phyloP scores from a whole-genome alignment of 2,329 filamentous ascomycete species.

The Aureobasidium melanogenum region DNA sequence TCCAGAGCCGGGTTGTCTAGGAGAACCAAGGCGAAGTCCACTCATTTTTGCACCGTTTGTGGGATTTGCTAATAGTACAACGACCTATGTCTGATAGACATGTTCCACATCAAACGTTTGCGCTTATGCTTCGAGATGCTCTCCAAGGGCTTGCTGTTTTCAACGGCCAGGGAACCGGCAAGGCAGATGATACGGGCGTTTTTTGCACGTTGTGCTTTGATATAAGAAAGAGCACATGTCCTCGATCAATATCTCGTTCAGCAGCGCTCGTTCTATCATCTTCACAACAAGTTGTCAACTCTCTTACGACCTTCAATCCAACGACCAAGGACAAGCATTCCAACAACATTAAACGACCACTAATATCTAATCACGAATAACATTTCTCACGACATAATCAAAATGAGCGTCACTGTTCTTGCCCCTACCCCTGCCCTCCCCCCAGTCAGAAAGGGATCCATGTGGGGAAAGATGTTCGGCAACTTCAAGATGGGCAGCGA shows the following conservation, averaged over 20 bases:
- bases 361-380: background rate
- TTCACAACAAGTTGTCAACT: background rate
- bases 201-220: constrained; percentile 12
- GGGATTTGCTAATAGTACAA: constrained; percentile 10
- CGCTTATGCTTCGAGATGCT: constrained; percentile 1
- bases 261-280: constrained; percentile 7
- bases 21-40: background rate
- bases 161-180: constrained; percentile 9
- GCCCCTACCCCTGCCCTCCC: constrained; percentile 10
- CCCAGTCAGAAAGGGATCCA: background rate
- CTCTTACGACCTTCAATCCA: background rate
- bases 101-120: constrained; percentile 5
- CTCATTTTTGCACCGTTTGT: constrained; percentile 5
- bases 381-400: constrained; percentile 4
- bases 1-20: background rate
- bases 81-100: constrained; percentile 9
- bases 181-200: constrained; percentile 1
- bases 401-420: constrained; percentile 4
- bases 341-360: background rate
- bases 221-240: constrained; percentile 10
- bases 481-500: constrained; percentile 7
- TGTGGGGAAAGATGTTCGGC: constrained; percentile 11
- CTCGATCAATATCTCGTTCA: background rate
- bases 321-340: background rate
- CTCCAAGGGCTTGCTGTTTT: background rate